These are phyloP conservation scores for Hura crepitans DNA, from an alignment of 441 rosid genomes.

Conservation along the genomic window DNA sequence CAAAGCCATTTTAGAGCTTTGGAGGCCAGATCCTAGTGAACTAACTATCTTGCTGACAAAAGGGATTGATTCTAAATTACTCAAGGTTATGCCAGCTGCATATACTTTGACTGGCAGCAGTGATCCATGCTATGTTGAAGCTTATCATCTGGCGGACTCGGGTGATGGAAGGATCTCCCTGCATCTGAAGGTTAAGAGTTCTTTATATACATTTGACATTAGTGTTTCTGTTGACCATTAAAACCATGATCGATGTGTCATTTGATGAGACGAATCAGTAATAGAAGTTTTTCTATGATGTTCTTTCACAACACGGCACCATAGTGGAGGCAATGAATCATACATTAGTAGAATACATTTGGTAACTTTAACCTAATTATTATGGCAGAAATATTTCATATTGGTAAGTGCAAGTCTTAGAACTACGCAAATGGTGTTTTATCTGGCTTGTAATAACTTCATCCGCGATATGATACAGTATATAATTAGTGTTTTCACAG, in stretches of 20 bases:
- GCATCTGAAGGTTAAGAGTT: conserved; percentile 69
- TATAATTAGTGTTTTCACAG: neutral
- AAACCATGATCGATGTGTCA: neutral
- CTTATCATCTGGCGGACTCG: conserved; percentile 92
- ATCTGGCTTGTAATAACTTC: neutral
- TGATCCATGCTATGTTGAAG: conserved; percentile 97
- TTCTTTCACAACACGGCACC: neutral
- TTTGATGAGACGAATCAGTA: neutral
- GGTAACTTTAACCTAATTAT: neutral
- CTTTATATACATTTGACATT: conserved; percentile 1
- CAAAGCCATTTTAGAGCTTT: conserved; percentile 95
- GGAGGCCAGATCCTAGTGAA: conserved; percentile 98
- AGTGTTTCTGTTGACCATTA: neutral
- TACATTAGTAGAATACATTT: neutral
- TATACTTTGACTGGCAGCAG: conserved; percentile 85
- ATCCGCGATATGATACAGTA: neutral
- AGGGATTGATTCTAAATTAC: conserved; percentile 67
- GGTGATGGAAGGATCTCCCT: conserved; percentile 92
- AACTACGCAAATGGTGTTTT: neutral
- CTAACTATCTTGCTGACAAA: conserved; percentile 71
- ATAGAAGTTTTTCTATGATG: conserved; percentile 7
- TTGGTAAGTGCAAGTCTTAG: neutral
- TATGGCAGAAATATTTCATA: neutral
- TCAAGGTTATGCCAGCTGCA: conserved; percentile 82
- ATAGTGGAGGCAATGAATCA: neutral